Conservation (phyloP, 345 rosid species). For the Conringia planisiliqua region DNA sequence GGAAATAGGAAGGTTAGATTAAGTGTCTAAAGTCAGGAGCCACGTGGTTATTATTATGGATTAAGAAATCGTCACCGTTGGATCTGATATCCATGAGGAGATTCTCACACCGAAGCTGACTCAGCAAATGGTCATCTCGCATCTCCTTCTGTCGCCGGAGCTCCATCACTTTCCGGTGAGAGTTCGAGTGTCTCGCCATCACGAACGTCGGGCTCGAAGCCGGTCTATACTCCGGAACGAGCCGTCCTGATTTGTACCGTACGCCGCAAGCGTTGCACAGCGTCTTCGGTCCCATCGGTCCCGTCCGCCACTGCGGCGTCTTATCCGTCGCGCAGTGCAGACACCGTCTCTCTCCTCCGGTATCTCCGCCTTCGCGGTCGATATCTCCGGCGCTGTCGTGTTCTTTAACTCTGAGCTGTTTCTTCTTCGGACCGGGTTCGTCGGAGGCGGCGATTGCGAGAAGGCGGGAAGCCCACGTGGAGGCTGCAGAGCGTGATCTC, state of each 20-base stretch:
- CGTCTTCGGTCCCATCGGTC: slow-evolving; percentile 39
- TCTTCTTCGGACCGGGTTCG: slow-evolving; percentile 9
- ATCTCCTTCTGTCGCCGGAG: slow-evolving; percentile 35
- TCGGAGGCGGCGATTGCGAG: slow-evolving; percentile 32
- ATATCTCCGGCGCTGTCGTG: slow-evolving; percentile 18
- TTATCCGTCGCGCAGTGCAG: slow-evolving; percentile 36
- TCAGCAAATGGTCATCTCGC: slow-evolving; percentile 38
- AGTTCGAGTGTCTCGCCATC: slow-evolving; percentile 32
- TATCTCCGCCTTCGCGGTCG: slow-evolving; percentile 12
- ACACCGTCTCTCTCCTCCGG: slow-evolving; percentile 36
- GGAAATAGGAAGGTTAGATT: slow-evolving; percentile 36
- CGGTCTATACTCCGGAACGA: slow-evolving; percentile 37
- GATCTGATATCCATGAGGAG: slow-evolving; percentile 45
- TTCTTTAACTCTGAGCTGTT: slow-evolving; percentile 33
- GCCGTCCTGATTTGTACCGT: slow-evolving; percentile 33
- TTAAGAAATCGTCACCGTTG: slow-evolving; percentile 73
- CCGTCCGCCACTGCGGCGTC: slow-evolving; percentile 40
- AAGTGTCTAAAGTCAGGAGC: slow-evolving; percentile 74
- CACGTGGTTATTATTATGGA: slow-evolving; percentile 56
- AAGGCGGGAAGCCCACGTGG: slow-evolving; percentile 84
- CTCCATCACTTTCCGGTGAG: slow-evolving; percentile 40
- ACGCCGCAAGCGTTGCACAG: slow-evolving; percentile 81
- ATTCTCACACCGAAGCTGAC: slow-evolving; percentile 52
- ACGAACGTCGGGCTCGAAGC: slow-evolving; percentile 36
- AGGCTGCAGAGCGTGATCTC: slow-evolving; percentile 76